Conservation (phyloP, 192 early-diverging fungal species). For the Rhizophlyctis rosea region DNA sequence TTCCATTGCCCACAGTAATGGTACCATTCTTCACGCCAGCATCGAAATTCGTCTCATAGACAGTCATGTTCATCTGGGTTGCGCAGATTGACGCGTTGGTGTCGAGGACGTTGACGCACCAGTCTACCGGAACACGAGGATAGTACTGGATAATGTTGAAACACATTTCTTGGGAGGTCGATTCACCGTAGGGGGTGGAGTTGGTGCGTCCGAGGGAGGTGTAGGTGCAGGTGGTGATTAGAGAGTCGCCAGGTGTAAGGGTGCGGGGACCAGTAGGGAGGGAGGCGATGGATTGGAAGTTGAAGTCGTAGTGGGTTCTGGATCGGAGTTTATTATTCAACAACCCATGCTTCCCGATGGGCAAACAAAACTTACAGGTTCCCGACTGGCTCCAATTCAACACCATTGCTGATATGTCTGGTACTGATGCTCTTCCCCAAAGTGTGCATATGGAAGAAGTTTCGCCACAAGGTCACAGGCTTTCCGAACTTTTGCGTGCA, state of each 20-base stretch:
- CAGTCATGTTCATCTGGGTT: no score
- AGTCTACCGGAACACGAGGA: no score
- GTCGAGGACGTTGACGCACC: no score
- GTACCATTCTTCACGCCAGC: no score
- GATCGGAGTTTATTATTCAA: no score
- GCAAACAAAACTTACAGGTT: no score
- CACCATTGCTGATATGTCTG: conserved; percentile 18
- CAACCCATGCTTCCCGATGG: no score
- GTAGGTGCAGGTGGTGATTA: conserved; percentile 31
- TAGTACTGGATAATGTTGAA: conserved; percentile 28
- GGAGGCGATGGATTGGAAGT: conserved; percentile 1
- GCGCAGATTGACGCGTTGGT: no score
- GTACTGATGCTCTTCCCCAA: conserved; percentile 24
- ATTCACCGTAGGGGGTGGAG: neutral
- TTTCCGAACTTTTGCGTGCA: conserved; percentile 24
- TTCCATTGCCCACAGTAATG: no score
- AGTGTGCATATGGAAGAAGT: conserved; percentile 30
- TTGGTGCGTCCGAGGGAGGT: neutral
- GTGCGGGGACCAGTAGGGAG: conserved; percentile 1
- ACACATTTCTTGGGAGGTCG: conserved; percentile 30
- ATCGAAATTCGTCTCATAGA: no score
- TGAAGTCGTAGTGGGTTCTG: conserved; percentile 28
- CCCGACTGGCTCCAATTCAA: conserved; percentile 19
- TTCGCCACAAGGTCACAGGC: conserved; percentile 13
- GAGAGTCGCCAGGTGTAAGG: conserved; percentile 23